A percentile compares a stretch with the other conserved stretches of the same genome.
Evolutionary conservation across 257 asterid genomes (phyloP).

Genomic region (Cinchona pubescens): DNA sequence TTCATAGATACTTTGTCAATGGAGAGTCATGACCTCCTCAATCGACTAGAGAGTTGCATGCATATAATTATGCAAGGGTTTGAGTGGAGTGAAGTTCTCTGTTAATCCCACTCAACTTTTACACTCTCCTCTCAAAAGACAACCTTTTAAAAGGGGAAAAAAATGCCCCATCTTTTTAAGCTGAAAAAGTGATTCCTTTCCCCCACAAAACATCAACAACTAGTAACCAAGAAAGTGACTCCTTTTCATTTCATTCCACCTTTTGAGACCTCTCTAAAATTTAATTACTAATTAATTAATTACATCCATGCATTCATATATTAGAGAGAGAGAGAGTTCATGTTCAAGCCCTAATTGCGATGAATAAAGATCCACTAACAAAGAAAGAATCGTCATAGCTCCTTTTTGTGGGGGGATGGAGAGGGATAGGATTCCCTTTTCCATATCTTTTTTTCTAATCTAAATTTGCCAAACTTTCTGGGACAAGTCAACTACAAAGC

Average conservation of each 20-base stretch:
- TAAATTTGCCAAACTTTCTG: slow-evolving; percentile 61
- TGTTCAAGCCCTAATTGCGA: slow-evolving; percentile 6
- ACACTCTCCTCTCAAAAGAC: slow-evolving; percentile 48
- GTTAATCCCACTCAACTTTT: slow-evolving; percentile 45
- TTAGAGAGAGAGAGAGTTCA: not conserved
- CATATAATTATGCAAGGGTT: slow-evolving; percentile 20
- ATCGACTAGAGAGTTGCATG: no score
- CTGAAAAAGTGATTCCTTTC: slow-evolving; percentile 56
- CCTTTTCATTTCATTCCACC: slow-evolving; percentile 61
- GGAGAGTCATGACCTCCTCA: no score
- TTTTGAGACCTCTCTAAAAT: slow-evolving; percentile 77
- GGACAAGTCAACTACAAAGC: slow-evolving; percentile 88
- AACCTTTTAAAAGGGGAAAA: slow-evolving; percentile 57
- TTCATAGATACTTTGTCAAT: slow-evolving; percentile 4
- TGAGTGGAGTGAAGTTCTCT: slow-evolving; percentile 61
- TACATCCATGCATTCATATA: not conserved
- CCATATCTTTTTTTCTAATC: slow-evolving; percentile 23
- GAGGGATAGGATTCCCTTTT: slow-evolving; percentile 65
- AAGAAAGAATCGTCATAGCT: slow-evolving; percentile 30
- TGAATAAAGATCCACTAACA: slow-evolving; percentile 33
- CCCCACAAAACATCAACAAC: slow-evolving; percentile 69
- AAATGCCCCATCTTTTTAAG: slow-evolving; percentile 45
- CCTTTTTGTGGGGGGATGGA: slow-evolving; percentile 18
- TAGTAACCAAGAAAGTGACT: slow-evolving; percentile 69
- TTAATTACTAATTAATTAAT: no score